Conservation (phyloP, 192 early-diverging fungal species). For the Endogone sp. region DNA sequence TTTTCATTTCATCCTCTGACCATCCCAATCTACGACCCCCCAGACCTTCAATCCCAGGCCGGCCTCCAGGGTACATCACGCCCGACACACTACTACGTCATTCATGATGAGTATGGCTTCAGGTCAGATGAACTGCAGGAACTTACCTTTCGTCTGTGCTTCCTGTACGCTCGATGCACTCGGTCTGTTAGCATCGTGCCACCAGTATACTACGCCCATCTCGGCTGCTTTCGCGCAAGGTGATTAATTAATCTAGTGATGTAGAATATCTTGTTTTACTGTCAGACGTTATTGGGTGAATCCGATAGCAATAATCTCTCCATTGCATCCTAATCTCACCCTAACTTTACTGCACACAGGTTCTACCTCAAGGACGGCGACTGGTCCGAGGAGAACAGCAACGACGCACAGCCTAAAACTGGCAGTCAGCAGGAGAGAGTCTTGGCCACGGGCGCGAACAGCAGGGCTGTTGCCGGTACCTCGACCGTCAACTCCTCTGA, state of each 20-base stretch:
- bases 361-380: background rate
- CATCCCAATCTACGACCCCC: constrained; percentile 60
- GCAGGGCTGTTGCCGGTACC: no score
- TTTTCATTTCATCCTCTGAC: constrained; percentile 58
- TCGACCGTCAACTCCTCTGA: no score
- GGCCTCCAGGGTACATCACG: constrained; percentile 92
- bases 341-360: background rate
- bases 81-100: constrained; percentile 87
- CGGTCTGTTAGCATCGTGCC: constrained; percentile 76
- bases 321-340: background rate
- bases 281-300: no score
- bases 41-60: constrained; percentile 80
- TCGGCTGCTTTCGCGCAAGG: constrained; percentile 77
- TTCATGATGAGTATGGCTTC: constrained; percentile 85
- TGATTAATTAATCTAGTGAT: no score
- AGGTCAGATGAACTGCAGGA: constrained; percentile 74
- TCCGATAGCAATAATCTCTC: no score
- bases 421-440: no score
- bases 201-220: constrained; percentile 88
- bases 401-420: no score
- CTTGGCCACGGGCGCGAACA: no score
- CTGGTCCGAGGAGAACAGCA: no score
- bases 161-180: constrained; percentile 83
- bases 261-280: no score
- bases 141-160: constrained; percentile 88